Percentiles rank a stretch among this genome's conserved stretches.
These are phyloP conservation scores for Aspergillus japonicus DNA, from an alignment of 2,329 filamentous ascomycete genomes.

Conservation along the genomic window DNA sequence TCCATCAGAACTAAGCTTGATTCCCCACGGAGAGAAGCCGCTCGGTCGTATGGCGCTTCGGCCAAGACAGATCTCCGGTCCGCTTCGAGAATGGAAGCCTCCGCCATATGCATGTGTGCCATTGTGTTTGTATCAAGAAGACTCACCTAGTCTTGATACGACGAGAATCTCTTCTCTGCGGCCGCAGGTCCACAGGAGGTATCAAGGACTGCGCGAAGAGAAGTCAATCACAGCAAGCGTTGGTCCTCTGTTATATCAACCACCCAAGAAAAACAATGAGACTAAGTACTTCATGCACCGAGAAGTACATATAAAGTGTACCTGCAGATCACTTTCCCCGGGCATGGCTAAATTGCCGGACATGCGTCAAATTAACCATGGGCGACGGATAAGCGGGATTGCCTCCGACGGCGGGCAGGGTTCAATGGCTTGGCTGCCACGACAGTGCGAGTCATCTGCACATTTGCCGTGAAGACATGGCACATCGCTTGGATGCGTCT, in stretches of 20 bases:
- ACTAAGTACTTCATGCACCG: too few species aligned
- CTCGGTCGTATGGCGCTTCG: neutral
- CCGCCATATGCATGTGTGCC: neutral
- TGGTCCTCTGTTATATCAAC: too few species aligned
- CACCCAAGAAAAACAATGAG: too few species aligned
- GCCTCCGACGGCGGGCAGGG: neutral
- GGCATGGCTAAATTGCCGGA: neutral
- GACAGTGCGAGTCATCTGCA: neutral
- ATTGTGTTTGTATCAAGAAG: too few species aligned
- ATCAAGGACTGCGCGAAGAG: too few species aligned
- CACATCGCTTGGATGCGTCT: neutral
- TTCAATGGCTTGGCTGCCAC: neutral
- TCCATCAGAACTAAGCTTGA: neutral
- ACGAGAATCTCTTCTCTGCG: too few species aligned
- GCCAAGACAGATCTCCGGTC: neutral
- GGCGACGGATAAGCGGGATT: neutral
- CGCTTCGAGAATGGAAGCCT: slow-evolving; percentile 1
- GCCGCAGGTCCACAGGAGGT: too few species aligned
- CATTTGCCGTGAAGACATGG: neutral
- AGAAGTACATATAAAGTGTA: neutral
- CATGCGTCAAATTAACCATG: too few species aligned
- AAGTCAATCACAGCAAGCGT: too few species aligned
- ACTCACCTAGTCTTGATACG: too few species aligned
- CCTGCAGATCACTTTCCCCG: neutral
- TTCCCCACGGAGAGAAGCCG: neutral